phyloP scores from a whole-genome alignment of 2,329 filamentous ascomycete genomes.

The Tricladium varicosporioides region DNA sequence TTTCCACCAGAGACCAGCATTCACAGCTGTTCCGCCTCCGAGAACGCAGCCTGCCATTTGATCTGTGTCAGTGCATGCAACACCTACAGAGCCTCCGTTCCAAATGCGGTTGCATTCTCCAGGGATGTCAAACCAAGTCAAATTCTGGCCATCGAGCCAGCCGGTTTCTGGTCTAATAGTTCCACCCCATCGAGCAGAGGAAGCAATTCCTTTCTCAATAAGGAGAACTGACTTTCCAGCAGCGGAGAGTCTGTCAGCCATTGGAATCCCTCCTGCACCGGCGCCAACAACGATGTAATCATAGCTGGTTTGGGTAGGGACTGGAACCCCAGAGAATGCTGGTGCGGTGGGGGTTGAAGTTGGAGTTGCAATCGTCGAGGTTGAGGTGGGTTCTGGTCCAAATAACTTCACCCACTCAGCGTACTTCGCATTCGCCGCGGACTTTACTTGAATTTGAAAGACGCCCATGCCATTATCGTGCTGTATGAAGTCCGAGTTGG shows the following conservation, averaged over 20 bases:
- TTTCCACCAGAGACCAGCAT: constrained; percentile 68
- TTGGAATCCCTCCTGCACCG: constrained; percentile 51
- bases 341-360: constrained; percentile 40
- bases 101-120: constrained; percentile 68
- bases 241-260: constrained; percentile 58
- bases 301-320: constrained; percentile 45
- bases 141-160: constrained; percentile 58
- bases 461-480: constrained; percentile 56
- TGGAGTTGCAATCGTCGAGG: constrained; percentile 18
- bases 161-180: constrained; percentile 40
- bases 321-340: constrained; percentile 46
- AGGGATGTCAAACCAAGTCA: constrained; percentile 71
- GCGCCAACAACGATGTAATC: constrained; percentile 55
- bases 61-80: constrained; percentile 67
- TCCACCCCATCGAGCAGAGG: constrained; percentile 63
- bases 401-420: constrained; percentile 25
- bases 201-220: constrained; percentile 58
- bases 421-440: constrained; percentile 41
- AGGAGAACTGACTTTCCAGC: constrained; percentile 64
- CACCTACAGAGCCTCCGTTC: constrained; percentile 35
- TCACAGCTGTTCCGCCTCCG: constrained; percentile 55
- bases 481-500: constrained; percentile 46
- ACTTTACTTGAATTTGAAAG: constrained; percentile 45
- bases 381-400: constrained; percentile 9
- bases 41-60: constrained; percentile 69